Evolutionary conservation across 148 eudicot species (phyloP).

Genomic region (Vaccinium myrtillus): DNA sequence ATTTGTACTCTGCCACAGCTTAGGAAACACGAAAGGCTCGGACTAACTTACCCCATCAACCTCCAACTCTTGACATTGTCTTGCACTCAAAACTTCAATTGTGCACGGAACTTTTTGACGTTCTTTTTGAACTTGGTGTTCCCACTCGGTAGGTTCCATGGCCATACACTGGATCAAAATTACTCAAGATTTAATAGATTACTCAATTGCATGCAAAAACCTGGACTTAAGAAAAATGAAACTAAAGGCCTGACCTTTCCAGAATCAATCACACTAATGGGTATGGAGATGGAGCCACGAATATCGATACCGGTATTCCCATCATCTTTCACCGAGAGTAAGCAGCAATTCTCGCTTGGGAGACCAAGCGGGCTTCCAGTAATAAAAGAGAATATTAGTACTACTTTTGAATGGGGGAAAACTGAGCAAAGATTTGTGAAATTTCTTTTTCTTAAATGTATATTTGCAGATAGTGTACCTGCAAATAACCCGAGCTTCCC

Average conservation of each 20-base stretch:
- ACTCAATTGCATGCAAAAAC: background rate
- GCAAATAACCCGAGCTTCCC: conserved; percentile 72
- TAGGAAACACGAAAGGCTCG: background rate
- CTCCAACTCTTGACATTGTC: conserved; percentile 46
- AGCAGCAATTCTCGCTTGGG: conserved; percentile 41
- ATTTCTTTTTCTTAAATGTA: background rate
- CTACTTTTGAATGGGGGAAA: background rate
- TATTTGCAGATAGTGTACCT: conserved; percentile 36
- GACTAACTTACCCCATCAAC: conserved; percentile 57
- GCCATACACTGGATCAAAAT: conserved; percentile 42
- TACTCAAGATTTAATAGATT: conserved; percentile 6
- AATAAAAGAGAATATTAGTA: conserved; percentile 7
- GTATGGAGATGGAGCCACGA: conserved; percentile 43
- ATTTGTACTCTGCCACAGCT: background rate
- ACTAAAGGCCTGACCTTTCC: conserved; percentile 52
- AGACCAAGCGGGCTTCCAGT: conserved; percentile 55
- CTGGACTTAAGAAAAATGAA: background rate
- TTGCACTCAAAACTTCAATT: conserved; percentile 45
- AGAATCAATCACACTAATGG: conserved; percentile 52
- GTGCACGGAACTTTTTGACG: conserved; percentile 46
- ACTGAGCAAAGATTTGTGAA: background rate
- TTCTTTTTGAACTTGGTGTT: conserved; percentile 32
- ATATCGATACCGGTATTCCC: conserved; percentile 34
- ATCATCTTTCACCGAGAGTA: conserved; percentile 26
- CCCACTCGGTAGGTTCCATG: conserved; percentile 53